Conservation (phyloP, 139 green algal species). For the Raphidocelis subcapitata region DNA sequence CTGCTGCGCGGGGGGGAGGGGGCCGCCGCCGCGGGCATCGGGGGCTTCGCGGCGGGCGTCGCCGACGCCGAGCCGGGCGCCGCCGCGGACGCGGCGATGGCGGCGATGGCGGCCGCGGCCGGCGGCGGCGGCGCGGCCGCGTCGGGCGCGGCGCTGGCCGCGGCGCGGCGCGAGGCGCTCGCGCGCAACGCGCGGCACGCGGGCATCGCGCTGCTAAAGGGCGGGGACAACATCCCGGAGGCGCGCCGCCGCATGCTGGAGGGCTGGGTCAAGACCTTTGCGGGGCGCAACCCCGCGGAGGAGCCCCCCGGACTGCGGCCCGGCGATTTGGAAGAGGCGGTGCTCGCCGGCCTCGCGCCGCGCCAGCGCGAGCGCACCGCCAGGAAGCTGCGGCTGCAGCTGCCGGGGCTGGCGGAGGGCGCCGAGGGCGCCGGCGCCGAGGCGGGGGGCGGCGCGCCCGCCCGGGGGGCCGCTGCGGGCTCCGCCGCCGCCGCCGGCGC, state of each 20-base stretch:
- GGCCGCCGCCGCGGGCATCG: background rate
- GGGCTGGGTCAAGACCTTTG: slow-evolving; percentile 18
- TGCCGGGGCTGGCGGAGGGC: background rate
- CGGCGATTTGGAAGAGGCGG: slow-evolving; percentile 42
- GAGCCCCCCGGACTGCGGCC: slow-evolving; percentile 6
- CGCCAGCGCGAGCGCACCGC: slow-evolving; percentile 4
- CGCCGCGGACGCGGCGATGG: background rate
- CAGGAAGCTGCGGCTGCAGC: slow-evolving; percentile 14
- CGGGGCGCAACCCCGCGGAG: slow-evolving; percentile 20
- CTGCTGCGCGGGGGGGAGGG: background rate
- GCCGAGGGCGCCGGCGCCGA: background rate
- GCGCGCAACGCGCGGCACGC: slow-evolving; percentile 30
- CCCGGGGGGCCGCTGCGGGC: slow-evolving; percentile 1
- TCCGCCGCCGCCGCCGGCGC: too few relatives aligned
- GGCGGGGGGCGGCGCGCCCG: background rate
- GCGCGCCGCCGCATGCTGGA: slow-evolving; percentile 20
- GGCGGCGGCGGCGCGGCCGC: background rate
- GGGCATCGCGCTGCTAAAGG: slow-evolving; percentile 33
- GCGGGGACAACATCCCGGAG: slow-evolving; percentile 28
- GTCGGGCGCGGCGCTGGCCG: background rate
- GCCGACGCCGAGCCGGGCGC: too few relatives aligned
- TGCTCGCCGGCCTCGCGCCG: slow-evolving; percentile 35
- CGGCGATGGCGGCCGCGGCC: slow-evolving; percentile 8
- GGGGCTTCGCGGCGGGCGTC: background rate
- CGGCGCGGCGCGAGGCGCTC: slow-evolving; percentile 12